Conservation (phyloP, 352 stramenopile species). For the Phytophthora aleatoria region DNA sequence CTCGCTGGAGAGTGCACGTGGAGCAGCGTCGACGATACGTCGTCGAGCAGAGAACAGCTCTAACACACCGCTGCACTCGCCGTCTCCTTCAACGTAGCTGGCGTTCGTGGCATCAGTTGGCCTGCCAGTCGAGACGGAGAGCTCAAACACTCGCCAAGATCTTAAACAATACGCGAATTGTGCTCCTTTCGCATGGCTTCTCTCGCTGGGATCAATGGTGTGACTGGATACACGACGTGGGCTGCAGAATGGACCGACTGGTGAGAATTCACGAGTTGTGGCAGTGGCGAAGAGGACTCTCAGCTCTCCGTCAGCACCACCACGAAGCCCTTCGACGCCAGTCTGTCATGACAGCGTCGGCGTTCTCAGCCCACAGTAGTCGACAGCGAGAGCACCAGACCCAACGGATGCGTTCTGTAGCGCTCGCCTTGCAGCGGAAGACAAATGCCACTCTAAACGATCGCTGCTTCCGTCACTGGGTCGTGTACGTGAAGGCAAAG, state of each 20-base stretch:
- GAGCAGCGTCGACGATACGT: conserved; percentile 22
- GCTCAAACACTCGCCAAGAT: conserved; percentile 6
- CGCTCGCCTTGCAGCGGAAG: conserved; percentile 34
- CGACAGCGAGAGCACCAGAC: conserved; percentile 39
- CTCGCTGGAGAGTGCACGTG: conserved; percentile 26
- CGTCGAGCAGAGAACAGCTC: conserved; percentile 6
- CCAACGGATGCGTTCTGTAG: conserved; percentile 29
- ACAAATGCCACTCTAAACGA: conserved; percentile 11
- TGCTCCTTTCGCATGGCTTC: conserved; percentile 10
- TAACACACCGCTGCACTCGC: background rate
- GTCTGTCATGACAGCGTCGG: conserved; percentile 36
- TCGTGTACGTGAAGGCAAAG: conserved; percentile 19
- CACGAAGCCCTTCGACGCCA: conserved; percentile 34
- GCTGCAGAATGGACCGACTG: conserved; percentile 16
- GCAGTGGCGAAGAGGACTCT: conserved; percentile 25
- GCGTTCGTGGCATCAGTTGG: conserved; percentile 8
- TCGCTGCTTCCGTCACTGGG: conserved; percentile 30
- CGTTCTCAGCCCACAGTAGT: conserved; percentile 36
- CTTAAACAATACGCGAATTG: conserved; percentile 4
- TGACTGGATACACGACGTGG: conserved; percentile 8
- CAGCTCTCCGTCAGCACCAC: conserved; percentile 28
- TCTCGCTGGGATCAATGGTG: conserved; percentile 19
- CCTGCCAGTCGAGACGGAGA: conserved; percentile 16
- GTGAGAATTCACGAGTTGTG: conserved; percentile 16
- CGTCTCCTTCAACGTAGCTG: conserved; percentile 19